Base-by-base conservation (phyloP, 78 protist genomes). In the Corallochytrium limacisporum region DNA sequence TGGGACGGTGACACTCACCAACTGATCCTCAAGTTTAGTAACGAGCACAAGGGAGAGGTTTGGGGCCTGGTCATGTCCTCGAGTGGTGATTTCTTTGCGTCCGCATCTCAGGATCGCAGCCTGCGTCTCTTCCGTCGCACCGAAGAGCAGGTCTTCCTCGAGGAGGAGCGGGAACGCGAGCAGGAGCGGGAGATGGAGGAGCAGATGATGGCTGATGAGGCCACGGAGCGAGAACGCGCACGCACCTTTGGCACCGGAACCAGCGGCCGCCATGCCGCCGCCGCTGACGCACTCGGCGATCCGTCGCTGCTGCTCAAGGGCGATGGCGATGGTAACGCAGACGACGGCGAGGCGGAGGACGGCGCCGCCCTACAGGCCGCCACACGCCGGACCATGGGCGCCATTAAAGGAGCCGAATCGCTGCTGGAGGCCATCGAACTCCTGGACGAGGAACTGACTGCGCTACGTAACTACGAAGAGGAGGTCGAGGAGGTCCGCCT, bases 71-170 rank as follows among this genome's bases (percentile, higher is more conserved):
- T 80, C 8, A 55, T 61, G 51, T 56, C 36, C 39, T 7, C 71
- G 24, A 16, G 13, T 20, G 62, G 49, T 24, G 42, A 24, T n/a
- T 40, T 15, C 12, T 20, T 54, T 26, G 40, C 51, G 72, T 24
- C 36, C 26, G 42, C 56, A 24, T 74, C 84, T 22, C 83, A 69
- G 44, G 97, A 91, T 65, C 65, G 90, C 22, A 65, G 90, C 18
- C n/a, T 90, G 5, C 76, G 97, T 15, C 33, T 83, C 2, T 87
- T 88, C 75, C 38, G 38, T 10, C 79, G 87, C n/a, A 66, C 92
- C 13, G 75, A 72, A 20, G 88, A 87, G 57, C 93, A 83, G 76
- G 38, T 91, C 4, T 78, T 84, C 36, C 6, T 74, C 18, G 82
- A 84, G 60, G 91, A 86, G 37, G 88, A 82, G 71, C 61, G 75